These are phyloP conservation scores for Colletotrichum nymphaeae DNA, from an alignment of 2,329 filamentous ascomycete genomes.

Conservation along the genomic window DNA sequence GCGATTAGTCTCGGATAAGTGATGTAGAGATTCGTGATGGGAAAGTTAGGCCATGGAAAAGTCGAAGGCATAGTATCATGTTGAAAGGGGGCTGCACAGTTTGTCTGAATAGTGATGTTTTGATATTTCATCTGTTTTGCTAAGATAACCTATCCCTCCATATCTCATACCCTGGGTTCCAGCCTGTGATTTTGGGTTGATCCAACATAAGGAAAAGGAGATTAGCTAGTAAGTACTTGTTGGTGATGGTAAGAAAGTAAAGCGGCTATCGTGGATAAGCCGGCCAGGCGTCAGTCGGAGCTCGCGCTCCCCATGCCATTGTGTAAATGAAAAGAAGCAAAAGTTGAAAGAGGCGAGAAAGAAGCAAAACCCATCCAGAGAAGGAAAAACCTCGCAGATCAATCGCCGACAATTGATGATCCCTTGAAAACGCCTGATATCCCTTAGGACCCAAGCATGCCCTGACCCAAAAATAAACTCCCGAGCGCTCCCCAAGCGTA, in stretches of 20 bases:
- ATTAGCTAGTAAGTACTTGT: slow-evolving; percentile 19
- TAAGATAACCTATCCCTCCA: slow-evolving; percentile 23
- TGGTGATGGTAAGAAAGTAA: not conserved
- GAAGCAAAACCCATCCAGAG: not conserved
- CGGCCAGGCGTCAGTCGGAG: not conserved
- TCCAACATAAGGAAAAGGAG: slow-evolving; percentile 15
- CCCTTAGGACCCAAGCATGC: slow-evolving; percentile 9
- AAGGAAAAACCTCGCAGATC: not conserved
- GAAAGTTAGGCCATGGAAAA: not conserved
- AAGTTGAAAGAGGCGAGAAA: not conserved
- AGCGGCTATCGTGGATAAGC: not conserved
- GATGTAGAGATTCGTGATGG: not conserved
- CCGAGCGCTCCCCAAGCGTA: slow-evolving; percentile 15
- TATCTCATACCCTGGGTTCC: slow-evolving; percentile 27
- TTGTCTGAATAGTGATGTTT: slow-evolving; percentile 18
- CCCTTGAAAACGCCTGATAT: slow-evolving; percentile 20
- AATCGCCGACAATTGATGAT: slow-evolving; percentile 13
- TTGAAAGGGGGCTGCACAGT: not conserved
- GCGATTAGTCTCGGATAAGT: not conserved
- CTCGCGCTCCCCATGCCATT: slow-evolving; percentile 21
- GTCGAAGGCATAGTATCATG: not conserved
- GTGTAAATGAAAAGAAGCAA: not conserved
- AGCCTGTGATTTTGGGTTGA: slow-evolving; percentile 31
- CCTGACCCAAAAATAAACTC: slow-evolving; percentile 13
- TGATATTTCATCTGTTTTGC: slow-evolving; percentile 27